phyloP scores from a whole-genome alignment of 352 stramenopile species.

The Saprolegnia diclina region DNA sequence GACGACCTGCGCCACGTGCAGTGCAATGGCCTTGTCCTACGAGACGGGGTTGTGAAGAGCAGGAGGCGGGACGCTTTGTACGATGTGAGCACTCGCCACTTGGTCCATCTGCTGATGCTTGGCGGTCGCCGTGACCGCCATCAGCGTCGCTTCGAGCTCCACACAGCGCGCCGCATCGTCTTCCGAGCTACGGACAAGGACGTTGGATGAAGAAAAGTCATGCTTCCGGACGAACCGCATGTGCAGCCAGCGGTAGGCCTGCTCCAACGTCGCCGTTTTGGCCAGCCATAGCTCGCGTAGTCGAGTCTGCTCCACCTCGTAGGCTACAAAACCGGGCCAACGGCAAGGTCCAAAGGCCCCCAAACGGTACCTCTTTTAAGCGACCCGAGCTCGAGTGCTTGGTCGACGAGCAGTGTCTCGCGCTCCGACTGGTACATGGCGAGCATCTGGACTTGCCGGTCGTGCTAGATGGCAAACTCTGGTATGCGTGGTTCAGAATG shows the following conservation, averaged over 20 bases:
- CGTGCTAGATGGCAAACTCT: not conserved
- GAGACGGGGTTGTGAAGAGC: too few relatives aligned
- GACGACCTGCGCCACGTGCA: not conserved
- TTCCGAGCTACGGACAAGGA: not conserved
- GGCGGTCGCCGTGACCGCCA: too few relatives aligned
- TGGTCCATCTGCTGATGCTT: too few relatives aligned
- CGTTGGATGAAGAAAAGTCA: too few relatives aligned
- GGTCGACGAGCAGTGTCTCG: not conserved
- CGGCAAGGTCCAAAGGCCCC: not conserved
- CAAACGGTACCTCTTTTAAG: not conserved
- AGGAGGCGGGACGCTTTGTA: too few relatives aligned
- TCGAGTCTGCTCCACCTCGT: slow-evolving; percentile 19
- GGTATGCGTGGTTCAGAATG: not conserved
- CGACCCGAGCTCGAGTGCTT: not conserved
- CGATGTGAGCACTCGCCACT: too few relatives aligned
- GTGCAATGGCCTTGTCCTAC: too few relatives aligned
- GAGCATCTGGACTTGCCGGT: slow-evolving; percentile 1
- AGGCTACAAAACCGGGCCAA: not conserved
- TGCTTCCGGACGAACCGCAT: not conserved
- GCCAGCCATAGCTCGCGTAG: not conserved
- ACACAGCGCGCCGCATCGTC: not conserved
- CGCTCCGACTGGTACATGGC: slow-evolving; percentile 4
- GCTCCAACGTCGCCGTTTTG: not conserved
- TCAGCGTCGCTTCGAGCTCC: not conserved
- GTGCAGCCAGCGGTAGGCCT: not conserved